Conservation (phyloP, 805 yeast genomes). For the Candida loeiensis region DNA sequence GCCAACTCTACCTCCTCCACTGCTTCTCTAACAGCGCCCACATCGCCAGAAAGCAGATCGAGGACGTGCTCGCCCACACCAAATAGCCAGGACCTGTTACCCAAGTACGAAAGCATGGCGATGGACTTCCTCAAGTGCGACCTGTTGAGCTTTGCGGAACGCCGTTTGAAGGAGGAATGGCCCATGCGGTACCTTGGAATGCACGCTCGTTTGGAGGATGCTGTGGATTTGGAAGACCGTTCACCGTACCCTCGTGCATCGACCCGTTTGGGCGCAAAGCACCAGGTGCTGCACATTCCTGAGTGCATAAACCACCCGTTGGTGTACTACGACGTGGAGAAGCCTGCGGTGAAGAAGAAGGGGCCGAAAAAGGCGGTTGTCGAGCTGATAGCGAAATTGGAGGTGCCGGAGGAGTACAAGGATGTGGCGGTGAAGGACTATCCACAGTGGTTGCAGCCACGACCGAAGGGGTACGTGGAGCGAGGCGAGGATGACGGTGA, state of each 20-base stretch:
- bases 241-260: constrained; percentile 75
- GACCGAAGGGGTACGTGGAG: constrained; percentile 78
- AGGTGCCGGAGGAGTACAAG: constrained; percentile 47
- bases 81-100: constrained; percentile 22
- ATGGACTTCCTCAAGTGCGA: constrained; percentile 50
- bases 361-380: constrained; percentile 7
- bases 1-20: too few relatives aligned
- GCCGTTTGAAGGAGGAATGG: constrained; percentile 72
- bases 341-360: constrained; percentile 12
- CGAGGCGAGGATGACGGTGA: constrained; percentile 68
- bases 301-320: constrained; percentile 62
- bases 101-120: constrained; percentile 58
- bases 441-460: constrained; percentile 74
- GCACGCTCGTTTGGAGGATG: constrained; percentile 71
- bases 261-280: constrained; percentile 68
- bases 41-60: neutral
- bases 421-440: constrained; percentile 42
- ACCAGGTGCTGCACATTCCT: constrained; percentile 64
- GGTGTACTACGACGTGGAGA: constrained; percentile 54
- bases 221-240: constrained; percentile 70
- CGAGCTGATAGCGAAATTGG: constrained; percentile 20
- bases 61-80: constrained; percentile 2
- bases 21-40: too few relatives aligned
- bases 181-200: constrained; percentile 74
- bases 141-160: constrained; percentile 35